Base-by-base conservation (phyloP, 345 rosid species). In the Noccaea caerulescens region DNA sequence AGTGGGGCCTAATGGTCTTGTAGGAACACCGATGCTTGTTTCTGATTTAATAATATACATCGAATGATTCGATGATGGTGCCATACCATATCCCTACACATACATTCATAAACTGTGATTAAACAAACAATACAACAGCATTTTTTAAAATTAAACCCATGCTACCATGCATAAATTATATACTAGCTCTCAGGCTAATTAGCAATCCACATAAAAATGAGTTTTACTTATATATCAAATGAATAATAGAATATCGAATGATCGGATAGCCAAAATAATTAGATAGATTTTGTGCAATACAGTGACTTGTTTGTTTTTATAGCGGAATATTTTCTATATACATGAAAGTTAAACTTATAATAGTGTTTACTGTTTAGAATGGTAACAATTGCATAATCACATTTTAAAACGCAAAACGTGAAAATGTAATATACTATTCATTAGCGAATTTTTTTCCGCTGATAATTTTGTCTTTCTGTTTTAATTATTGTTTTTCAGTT, bases 21-120 rank as follows among this genome's bases (percentile, higher is more conserved):
- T 25, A 2, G 78, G 77, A 69, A 82, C 77, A 49, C 85, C 85
- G 1, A 76, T 75, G 76, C 82, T 76, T 38, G 77, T 56, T 47
- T 64, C 77, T 37, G 71, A 23, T 56, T 63, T 72, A 47, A 55
- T 41, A 53, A 12, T 71, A 41, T 71, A 55, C 47, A 64, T 57
- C 37, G 66, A 69, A 69, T 76, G 55, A 57, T 63, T 76, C 49
- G 62, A 0, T 25, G 80, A 10, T 25, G 80, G 7, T 42, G 62
- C 71, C 10, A 69, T 64, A 12, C 63, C 80, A 64, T 76, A 76
- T 70, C 76, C 80, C 80, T 76, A 50, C 32, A 59, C 9, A 46
- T 16, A 13, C 18, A 44, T 12, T 57, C 23, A 73, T 14, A 43
- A 23, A 42, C 20, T 30, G 0, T 59, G 3, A 11, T 55, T 27